Evolutionary conservation across 2,329 filamentous ascomycete species (phyloP).

Genomic region (Aureobasidium sp.): DNA sequence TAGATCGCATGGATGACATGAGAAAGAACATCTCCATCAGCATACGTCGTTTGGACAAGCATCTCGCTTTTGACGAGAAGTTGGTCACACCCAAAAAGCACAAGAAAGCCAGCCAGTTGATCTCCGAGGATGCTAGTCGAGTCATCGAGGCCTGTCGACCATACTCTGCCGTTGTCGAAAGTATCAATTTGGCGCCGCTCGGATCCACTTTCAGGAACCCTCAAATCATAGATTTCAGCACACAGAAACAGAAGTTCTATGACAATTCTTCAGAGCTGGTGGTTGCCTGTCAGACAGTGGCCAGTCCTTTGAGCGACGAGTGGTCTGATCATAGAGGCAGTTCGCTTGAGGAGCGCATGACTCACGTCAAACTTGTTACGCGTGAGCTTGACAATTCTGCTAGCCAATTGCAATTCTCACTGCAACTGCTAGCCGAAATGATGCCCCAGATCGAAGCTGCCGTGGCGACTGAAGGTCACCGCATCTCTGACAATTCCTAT

Average conservation of each 20-base stretch:
- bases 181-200: conserved; percentile 76
- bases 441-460: conserved; percentile 43
- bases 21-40: conserved; percentile 78
- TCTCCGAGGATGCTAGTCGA: conserved; percentile 69
- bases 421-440: conserved; percentile 80
- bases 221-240: conserved; percentile 76
- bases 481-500: conserved; percentile 28
- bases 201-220: conserved; percentile 74
- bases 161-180: conserved; percentile 85
- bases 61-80: conserved; percentile 68
- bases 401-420: conserved; percentile 76
- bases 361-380: conserved; percentile 67
- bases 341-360: conserved; percentile 76
- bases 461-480: conserved; percentile 34
- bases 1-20: conserved; percentile 78
- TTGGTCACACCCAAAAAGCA: conserved; percentile 73
- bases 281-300: conserved; percentile 81
- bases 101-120: conserved; percentile 68
- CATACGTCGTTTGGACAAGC: conserved; percentile 80
- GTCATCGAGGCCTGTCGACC: conserved; percentile 83
- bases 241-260: conserved; percentile 88
- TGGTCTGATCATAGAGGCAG: conserved; percentile 91
- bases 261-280: conserved; percentile 88
- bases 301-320: conserved; percentile 83
- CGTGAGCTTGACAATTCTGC: conserved; percentile 79